Evolutionary conservation across 2,329 filamentous ascomycete species (phyloP), one percentile per base, ranked within the genome.

Genomic region (Coniella vitis): DNA sequence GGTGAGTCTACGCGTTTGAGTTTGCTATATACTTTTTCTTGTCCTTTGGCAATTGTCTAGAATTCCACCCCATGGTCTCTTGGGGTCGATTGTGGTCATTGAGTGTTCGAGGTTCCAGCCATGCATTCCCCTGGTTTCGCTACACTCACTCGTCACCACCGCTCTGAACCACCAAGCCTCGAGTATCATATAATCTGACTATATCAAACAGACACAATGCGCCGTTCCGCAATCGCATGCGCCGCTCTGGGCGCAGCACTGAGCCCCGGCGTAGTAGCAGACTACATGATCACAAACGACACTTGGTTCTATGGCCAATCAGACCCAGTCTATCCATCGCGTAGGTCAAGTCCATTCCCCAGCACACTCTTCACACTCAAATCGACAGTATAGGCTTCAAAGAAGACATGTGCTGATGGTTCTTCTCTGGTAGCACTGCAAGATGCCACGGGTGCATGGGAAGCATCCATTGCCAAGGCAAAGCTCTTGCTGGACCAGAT

Each of bases 401-500:
- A 35, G 14, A 21, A 21, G 12, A 21, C 14, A 17, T 20, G 4
- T 34, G 8, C 40, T 42, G 20, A 42, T 29, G 7, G 21, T 13
- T 12, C 4, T 8, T 14, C 21, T 19, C 5, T 38, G 7, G 2
- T 16, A 45, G 43, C 43, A 17, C 29, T 35, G 10, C 41, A 44
- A 36, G 32, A 44, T 44, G 31, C 32, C 7, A 36, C 9, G n/a
- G 51, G 43, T 0, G 62, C 58, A 32, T 87, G 84, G 83, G 73
- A 71, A 7, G 72, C 73, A 16, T 83, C 84, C 12, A 83, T 86
- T 60, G 65, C 68, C 12, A 81, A 81, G 59, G 85, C 85, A 1
- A 72, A 75, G 38, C 74, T 74, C 7, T 84, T 88, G 53, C 83
- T 89, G 17, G 74, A 74, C 29, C 73, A 81, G 56, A 69, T 90